Conservation (phyloP, 805 yeast genomes). For the Kodamaea kakaduensis region DNA sequence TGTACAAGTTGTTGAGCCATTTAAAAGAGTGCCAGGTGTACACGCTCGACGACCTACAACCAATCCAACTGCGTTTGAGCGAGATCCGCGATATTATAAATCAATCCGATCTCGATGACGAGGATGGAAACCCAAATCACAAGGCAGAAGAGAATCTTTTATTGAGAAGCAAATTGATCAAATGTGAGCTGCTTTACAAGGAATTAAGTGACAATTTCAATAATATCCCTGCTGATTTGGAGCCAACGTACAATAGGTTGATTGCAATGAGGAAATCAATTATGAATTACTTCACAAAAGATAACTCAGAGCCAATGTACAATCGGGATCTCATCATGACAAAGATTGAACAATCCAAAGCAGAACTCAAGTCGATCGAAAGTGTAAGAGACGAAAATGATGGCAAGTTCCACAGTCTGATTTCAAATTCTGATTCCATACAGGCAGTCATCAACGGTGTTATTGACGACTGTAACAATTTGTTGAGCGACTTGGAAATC, state of each 20-base stretch:
- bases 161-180: conserved; percentile 60
- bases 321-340: conserved; percentile 9
- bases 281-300: conserved; percentile 25
- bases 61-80: conserved; percentile 66
- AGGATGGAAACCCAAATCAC: conserved; percentile 13
- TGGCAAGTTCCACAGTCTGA: conserved; percentile 45
- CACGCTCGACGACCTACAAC: conserved; percentile 77
- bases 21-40: conserved; percentile 75
- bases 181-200: conserved; percentile 56
- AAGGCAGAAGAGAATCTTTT: conserved; percentile 51
- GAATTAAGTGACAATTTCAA: conserved; percentile 51
- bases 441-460: conserved; percentile 64
- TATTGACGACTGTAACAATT: conserved; percentile 76
- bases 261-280: conserved; percentile 61
- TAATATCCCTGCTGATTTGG: conserved; percentile 38
- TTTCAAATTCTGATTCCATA: conserved; percentile 20
- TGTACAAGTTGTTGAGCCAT: conserved; percentile 78
- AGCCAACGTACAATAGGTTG: conserved; percentile 51
- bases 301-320: conserved; percentile 4
- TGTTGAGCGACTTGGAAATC: conserved; percentile 63
- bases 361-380: conserved; percentile 27
- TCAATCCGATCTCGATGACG: conserved; percentile 14
- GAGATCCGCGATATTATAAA: conserved; percentile 64
- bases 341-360: conserved; percentile 20
- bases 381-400: conserved; percentile 43